Evolutionary conservation across 1,284 basidiomycete genomes (phyloP).

Genomic region (Naganishia liquefaciens): DNA sequence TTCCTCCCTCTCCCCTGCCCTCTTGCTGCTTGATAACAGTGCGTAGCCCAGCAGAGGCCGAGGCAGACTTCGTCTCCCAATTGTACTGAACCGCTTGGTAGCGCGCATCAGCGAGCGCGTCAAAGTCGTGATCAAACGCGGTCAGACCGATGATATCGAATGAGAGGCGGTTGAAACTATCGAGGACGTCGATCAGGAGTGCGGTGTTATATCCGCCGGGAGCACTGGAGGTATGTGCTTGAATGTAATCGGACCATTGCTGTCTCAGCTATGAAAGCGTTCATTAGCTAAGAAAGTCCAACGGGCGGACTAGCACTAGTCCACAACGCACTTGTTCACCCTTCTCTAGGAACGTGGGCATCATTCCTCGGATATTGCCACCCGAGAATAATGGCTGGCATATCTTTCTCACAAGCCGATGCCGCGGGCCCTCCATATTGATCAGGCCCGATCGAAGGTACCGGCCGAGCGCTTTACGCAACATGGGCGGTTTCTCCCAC

Average conservation of each 20-base stretch:
- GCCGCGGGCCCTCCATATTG: constrained; percentile 39
- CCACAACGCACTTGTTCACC: constrained; percentile 35
- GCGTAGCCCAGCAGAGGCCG: too few species aligned
- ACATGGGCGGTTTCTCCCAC: constrained; percentile 36
- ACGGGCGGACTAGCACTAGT: background rate
- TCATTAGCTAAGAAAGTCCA: background rate
- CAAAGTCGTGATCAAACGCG: constrained; percentile 36
- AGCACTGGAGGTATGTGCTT: background rate
- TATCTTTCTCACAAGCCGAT: constrained; percentile 39
- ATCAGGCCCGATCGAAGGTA: constrained; percentile 40
- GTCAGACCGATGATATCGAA: constrained; percentile 41
- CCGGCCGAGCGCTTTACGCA: constrained; percentile 34
- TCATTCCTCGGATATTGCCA: constrained; percentile 35
- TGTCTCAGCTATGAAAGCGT: background rate
- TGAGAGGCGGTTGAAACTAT: constrained; percentile 34
- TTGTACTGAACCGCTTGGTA: constrained; percentile 1
- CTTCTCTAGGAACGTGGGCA: constrained; percentile 36
- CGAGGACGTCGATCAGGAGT: constrained; percentile 37
- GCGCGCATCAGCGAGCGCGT: constrained; percentile 34
- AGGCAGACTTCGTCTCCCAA: background rate
- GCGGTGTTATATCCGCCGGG: constrained; percentile 28
- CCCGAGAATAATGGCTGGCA: constrained; percentile 38
- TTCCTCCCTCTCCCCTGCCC: constrained; percentile 30
- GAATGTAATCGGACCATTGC: constrained; percentile 1
- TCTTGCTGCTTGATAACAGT: background rate